Evolutionary conservation across 768 basidiomycete species (phyloP).

Genomic region (Mycena rebaudengoi): DNA sequence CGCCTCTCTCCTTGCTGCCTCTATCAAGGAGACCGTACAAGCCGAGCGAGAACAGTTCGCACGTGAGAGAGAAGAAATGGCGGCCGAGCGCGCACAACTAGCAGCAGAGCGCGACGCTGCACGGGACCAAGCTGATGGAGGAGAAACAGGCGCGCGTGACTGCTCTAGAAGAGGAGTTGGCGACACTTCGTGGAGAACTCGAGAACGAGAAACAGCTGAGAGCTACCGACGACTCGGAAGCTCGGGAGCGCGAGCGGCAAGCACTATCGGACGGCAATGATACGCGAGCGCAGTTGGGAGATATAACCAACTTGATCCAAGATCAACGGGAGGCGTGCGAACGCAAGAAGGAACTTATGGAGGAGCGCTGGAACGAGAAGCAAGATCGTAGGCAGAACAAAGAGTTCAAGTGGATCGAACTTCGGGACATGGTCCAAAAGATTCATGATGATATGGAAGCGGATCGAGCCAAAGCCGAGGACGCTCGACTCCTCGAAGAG

Average conservation of each 20-base stretch:
- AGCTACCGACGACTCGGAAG: slow-evolving; percentile 66
- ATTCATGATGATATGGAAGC: slow-evolving; percentile 64
- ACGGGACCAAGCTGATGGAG: slow-evolving; percentile 51
- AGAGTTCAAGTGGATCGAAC: slow-evolving; percentile 61
- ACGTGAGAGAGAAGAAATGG: slow-evolving; percentile 61
- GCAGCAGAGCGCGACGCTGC: slow-evolving; percentile 60
- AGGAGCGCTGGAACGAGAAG: slow-evolving; percentile 73
- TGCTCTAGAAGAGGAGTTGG: slow-evolving; percentile 71
- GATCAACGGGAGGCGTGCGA: slow-evolving; percentile 69
- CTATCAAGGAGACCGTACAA: slow-evolving; percentile 66
- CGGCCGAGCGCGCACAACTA: slow-evolving; percentile 62
- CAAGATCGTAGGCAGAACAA: slow-evolving; percentile 64
- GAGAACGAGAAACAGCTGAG: slow-evolving; percentile 69
- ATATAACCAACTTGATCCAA: slow-evolving; percentile 78
- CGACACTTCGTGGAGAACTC: slow-evolving; percentile 63
- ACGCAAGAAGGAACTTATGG: slow-evolving; percentile 66
- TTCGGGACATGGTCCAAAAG: slow-evolving; percentile 68
- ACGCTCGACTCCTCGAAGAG: slow-evolving; percentile 60
- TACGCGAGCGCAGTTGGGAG: slow-evolving; percentile 66
- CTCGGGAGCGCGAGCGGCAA: slow-evolving; percentile 64
- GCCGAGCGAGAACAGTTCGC: slow-evolving; percentile 67
- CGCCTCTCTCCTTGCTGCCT: slow-evolving; percentile 61
- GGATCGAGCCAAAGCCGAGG: slow-evolving; percentile 60
- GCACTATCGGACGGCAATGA: slow-evolving; percentile 71
- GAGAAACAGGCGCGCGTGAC: slow-evolving; percentile 64